Evolutionary conservation across 2,329 filamentous ascomycete species (phyloP).

Genomic region (Aspergillus hiratsukae): DNA sequence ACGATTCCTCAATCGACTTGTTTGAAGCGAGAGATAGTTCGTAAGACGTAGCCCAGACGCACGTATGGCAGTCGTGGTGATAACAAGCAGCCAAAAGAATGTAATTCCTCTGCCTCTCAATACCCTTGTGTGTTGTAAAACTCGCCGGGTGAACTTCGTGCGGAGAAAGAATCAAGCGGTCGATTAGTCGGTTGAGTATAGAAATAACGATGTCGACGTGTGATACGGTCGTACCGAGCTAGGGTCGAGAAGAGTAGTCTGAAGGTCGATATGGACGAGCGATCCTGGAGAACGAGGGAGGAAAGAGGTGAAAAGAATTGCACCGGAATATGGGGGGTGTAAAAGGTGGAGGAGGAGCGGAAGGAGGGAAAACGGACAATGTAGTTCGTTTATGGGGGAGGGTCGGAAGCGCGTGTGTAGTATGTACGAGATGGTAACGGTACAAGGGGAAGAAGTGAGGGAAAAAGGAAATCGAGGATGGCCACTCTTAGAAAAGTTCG

Average conservation of each 20-base stretch:
- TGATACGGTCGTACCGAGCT: not conserved
- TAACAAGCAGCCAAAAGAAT: not conserved
- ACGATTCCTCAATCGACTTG: not conserved
- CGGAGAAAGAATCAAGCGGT: conserved; percentile 15
- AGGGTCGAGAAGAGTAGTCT: not conserved
- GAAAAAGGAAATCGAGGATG: conserved; percentile 16
- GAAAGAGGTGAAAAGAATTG: conserved; percentile 15
- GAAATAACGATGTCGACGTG: conserved; percentile 11
- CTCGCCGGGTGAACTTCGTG: not conserved
- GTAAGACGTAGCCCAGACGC: not conserved
- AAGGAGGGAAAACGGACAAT: conserved; percentile 16
- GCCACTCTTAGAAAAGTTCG: conserved; percentile 18
- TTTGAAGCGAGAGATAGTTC: not conserved
- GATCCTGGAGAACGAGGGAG: conserved; percentile 19
- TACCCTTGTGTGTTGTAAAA: not conserved
- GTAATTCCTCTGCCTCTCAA: not conserved
- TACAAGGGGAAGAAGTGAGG: conserved; percentile 16
- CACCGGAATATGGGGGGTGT: conserved; percentile 21
- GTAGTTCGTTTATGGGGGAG: conserved; percentile 18
- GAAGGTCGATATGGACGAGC: conserved; percentile 8
- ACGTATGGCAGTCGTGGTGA: not conserved
- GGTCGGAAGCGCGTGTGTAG: conserved; percentile 7
- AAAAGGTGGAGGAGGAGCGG: conserved; percentile 19
- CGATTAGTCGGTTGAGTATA: conserved; percentile 13
- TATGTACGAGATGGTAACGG: conserved; percentile 18